phyloP scores from a whole-genome alignment of 106 monocot species.

The Apostasia shenzhenica region DNA sequence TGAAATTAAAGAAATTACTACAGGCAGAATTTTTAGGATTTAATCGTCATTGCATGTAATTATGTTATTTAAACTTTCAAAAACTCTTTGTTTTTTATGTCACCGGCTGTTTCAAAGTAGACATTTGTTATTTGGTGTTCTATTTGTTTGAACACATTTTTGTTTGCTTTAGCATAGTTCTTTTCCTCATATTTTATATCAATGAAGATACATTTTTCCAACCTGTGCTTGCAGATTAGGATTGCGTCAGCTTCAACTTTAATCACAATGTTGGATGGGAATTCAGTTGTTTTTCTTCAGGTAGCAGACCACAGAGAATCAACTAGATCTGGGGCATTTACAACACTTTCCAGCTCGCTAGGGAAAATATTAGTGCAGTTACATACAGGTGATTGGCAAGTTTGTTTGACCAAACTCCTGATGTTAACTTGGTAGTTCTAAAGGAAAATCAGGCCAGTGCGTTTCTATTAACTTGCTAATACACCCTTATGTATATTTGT shows the following conservation, averaged over 20 bases:
- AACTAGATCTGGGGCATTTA: slow-evolving; percentile 69
- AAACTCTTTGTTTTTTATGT: too few relatives aligned
- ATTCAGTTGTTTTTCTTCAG: slow-evolving; percentile 64
- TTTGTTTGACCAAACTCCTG: not conserved
- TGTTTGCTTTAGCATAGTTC: too few relatives aligned
- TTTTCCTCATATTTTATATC: too few relatives aligned
- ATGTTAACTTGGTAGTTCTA: not conserved
- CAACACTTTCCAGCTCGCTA: slow-evolving; percentile 81
- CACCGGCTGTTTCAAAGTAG: too few relatives aligned
- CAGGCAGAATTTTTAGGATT: not conserved
- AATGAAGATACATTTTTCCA: too few relatives aligned
- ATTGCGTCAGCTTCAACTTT: slow-evolving; percentile 70
- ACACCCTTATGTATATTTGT: too few relatives aligned
- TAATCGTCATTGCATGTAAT: not conserved
- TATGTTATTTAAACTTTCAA: too few relatives aligned
- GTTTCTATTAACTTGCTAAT: too few relatives aligned
- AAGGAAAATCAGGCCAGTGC: too few relatives aligned
- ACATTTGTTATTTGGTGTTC: too few relatives aligned
- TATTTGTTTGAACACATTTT: too few relatives aligned
- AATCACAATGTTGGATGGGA: slow-evolving; percentile 59
- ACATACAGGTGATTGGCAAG: slow-evolving; percentile 60
- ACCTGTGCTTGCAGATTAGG: slow-evolving; percentile 36
- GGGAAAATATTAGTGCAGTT: slow-evolving; percentile 86
- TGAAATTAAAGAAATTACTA: not conserved
- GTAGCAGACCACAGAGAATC: slow-evolving; percentile 82